These are phyloP conservation scores for Lipomyces sp. DNA, from an alignment of 805 yeast species.

Conservation along the genomic window DNA sequence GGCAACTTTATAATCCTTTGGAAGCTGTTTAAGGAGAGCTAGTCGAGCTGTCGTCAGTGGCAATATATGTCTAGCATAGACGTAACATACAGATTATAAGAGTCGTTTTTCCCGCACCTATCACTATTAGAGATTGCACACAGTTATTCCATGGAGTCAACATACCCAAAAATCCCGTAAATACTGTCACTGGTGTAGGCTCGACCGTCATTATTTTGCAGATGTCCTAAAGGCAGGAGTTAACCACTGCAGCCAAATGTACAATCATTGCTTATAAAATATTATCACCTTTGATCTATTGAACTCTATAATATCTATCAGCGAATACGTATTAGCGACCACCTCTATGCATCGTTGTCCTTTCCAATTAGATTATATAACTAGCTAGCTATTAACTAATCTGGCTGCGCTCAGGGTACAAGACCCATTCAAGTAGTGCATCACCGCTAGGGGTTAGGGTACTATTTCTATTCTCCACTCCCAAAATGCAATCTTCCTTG, in stretches of 20 bases:
- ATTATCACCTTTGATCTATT: neutral
- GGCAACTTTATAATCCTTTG: constrained; percentile 34
- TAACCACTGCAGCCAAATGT: neutral
- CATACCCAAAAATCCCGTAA: constrained; percentile 37
- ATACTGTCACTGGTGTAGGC: constrained; percentile 36
- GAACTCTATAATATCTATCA: neutral
- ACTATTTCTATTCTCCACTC: neutral
- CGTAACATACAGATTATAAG: constrained; percentile 29
- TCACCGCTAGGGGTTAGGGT: neutral
- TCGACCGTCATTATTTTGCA: constrained; percentile 18
- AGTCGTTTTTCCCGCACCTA: constrained; percentile 39
- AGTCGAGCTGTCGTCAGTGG: neutral
- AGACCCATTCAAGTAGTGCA: neutral
- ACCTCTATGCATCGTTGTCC: neutral
- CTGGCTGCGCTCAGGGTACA: neutral
- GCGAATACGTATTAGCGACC: neutral
- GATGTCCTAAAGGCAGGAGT: neutral
- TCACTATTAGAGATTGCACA: neutral
- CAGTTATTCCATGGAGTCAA: neutral
- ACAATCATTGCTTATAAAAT: neutral
- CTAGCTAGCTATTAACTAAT: neutral
- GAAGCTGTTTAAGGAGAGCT: constrained; percentile 35
- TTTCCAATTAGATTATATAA: neutral
- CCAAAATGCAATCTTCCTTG: neutral
- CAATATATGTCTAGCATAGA: neutral